Evolutionary conservation across 1,139 yeast genomes (phyloP).

Genomic region (Pichia sp.): DNA sequence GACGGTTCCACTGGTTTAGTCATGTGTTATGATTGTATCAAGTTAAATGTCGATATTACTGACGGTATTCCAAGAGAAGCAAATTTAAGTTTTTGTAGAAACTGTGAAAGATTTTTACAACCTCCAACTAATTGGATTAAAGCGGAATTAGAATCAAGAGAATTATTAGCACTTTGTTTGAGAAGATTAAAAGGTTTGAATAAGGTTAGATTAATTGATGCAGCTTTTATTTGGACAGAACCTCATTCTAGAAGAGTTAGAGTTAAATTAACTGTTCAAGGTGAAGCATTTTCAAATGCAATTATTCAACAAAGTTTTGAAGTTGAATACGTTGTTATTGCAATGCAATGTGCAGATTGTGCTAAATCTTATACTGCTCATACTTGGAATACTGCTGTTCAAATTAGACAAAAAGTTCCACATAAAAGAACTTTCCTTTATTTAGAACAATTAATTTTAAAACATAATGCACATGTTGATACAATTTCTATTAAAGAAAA

Average conservation of each 20-base stretch:
- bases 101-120: conserved; percentile 91
- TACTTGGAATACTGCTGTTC: conserved; percentile 97
- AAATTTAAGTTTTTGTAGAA: conserved; percentile 86
- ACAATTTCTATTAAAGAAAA: conserved; percentile 90
- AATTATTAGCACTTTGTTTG: conserved; percentile 81
- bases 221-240: conserved; percentile 96
- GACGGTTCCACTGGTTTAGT: conserved; percentile 92
- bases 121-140: conserved; percentile 94
- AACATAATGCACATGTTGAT: conserved; percentile 90
- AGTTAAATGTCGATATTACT: conserved; percentile 87
- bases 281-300: conserved; percentile 90
- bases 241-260: conserved; percentile 96
- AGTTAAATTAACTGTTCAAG: conserved; percentile 89
- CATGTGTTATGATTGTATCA: conserved; percentile 97
- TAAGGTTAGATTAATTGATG: conserved; percentile 86
- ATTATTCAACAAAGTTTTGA: conserved; percentile 93
- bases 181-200: conserved; percentile 83
- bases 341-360: conserved; percentile 98
- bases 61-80: conserved; percentile 96
- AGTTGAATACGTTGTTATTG: conserved; percentile 88
- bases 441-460: conserved; percentile 88
- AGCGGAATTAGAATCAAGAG: conserved; percentile 89
- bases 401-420: conserved; percentile 93
- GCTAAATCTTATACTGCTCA: conserved; percentile 93
- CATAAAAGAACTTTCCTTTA: conserved; percentile 95